Conservation (phyloP, 805 yeast genomes). For the Spathaspora boniae region DNA sequence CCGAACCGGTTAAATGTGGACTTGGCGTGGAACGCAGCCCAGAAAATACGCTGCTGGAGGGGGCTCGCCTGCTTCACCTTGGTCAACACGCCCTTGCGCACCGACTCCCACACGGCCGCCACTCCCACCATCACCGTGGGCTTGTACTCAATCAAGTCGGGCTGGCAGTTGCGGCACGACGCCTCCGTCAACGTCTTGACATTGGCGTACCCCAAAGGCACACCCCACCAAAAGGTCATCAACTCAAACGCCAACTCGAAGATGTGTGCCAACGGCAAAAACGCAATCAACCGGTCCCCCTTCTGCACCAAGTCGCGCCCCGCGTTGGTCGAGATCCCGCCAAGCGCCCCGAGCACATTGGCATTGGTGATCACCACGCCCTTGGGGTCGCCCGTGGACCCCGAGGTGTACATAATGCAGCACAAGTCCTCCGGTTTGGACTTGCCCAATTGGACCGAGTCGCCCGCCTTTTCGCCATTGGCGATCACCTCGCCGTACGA, state of each 20-base stretch:
- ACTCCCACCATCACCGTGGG: slow-evolving; percentile 98
- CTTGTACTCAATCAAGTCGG: slow-evolving; percentile 81
- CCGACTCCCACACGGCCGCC: slow-evolving; percentile 97
- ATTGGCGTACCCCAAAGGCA: slow-evolving; percentile 81
- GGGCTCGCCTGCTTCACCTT: slow-evolving; percentile 68
- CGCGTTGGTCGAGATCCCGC: slow-evolving; percentile 71
- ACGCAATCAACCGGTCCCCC: slow-evolving; percentile 75
- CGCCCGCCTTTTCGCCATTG: slow-evolving; percentile 54
- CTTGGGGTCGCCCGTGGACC: slow-evolving; percentile 82
- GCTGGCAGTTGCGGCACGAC: slow-evolving; percentile 78
- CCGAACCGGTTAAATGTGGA: slow-evolving; percentile 55
- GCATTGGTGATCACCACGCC: slow-evolving; percentile 70
- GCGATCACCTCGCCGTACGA: slow-evolving; percentile 62
- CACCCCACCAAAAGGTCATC: slow-evolving; percentile 83
- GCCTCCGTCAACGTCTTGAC: slow-evolving; percentile 86
- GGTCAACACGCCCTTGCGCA: slow-evolving; percentile 84
- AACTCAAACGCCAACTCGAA: slow-evolving; percentile 90
- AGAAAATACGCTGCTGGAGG: slow-evolving; percentile 73
- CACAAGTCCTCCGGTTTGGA: slow-evolving; percentile 60
- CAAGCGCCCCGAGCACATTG: slow-evolving; percentile 78
- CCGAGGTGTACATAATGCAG: slow-evolving; percentile 85
- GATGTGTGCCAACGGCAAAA: slow-evolving; percentile 94
- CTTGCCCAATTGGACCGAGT: slow-evolving; percentile 33
- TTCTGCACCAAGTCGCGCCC: slow-evolving; percentile 46
- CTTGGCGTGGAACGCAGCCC: slow-evolving; percentile 84